A percentile compares a stretch with the other conserved stretches of the same genome.
Evolutionary conservation across 2,329 filamentous ascomycete genomes (phyloP).

Genomic region (Arthroderma uncinatum): DNA sequence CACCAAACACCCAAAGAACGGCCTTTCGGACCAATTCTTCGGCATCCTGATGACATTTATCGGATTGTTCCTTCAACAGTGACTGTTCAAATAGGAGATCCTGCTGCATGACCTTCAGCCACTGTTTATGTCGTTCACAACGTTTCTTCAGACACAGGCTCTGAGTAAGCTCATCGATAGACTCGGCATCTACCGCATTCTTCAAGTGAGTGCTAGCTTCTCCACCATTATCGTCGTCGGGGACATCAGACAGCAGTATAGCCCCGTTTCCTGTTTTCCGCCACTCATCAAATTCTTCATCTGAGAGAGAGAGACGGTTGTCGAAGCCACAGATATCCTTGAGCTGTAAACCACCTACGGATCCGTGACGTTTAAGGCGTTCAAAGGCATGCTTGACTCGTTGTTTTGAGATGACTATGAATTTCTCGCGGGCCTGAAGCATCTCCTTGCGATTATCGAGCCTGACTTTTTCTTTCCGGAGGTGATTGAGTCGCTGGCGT

Average conservation of each 20-base stretch:
- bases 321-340: conserved; percentile 42
- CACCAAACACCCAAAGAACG: conserved; percentile 32
- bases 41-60: conserved; percentile 31
- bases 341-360: conserved; percentile 21
- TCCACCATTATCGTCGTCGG: conserved; percentile 22
- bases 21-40: conserved; percentile 34
- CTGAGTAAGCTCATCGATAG: conserved; percentile 25
- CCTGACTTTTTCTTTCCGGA: conserved; percentile 13
- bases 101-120: conserved; percentile 38
- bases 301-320: conserved; percentile 36
- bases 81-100: conserved; percentile 36
- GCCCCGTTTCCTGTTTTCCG: conserved; percentile 29
- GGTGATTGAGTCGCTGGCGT: conserved; percentile 13
- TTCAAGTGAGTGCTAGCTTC: conserved; percentile 22
- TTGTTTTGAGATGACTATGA: conserved; percentile 34
- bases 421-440: conserved; percentile 32
- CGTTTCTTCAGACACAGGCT: conserved; percentile 39
- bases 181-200: conserved; percentile 20
- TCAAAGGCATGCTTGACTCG: conserved; percentile 35
- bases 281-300: conserved; percentile 40
- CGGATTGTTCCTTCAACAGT: conserved; percentile 29
- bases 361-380: conserved; percentile 25
- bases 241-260: conserved; percentile 31
- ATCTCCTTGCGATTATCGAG: conserved; percentile 25
- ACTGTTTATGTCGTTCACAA: conserved; percentile 39